phyloP scores from a whole-genome alignment of 768 basidiomycete species.

The Tylopilus rubrobrunneus region DNA sequence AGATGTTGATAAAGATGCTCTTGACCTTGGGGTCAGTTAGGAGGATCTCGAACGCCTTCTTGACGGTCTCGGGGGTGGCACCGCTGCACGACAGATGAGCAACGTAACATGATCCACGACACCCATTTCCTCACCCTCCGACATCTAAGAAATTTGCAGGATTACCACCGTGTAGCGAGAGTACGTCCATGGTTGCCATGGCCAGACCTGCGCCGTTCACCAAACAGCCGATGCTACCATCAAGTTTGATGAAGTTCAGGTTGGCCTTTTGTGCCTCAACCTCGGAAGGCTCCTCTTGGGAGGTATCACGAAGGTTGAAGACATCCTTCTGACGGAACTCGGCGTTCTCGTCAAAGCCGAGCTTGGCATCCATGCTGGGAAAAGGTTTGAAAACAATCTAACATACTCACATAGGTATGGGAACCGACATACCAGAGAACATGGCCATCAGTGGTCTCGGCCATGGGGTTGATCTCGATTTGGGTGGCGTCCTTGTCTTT shows the following conservation, averaged over 20 bases:
- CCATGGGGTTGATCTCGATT: conserved; percentile 99
- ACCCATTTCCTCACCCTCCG: conserved; percentile 62
- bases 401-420: not conserved
- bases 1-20: conserved; percentile 98
- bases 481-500: conserved; percentile 99
- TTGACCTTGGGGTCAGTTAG: conserved; percentile 89
- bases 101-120: not conserved
- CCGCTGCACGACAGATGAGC: conserved; percentile 49
- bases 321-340: conserved; percentile 95
- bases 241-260: conserved; percentile 98
- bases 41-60: conserved; percentile 98
- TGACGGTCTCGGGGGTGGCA: conserved; percentile 98
- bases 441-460: conserved; percentile 83
- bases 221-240: conserved; percentile 94
- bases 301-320: conserved; percentile 83
- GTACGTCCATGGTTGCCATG: conserved; percentile 99
- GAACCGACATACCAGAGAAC: conserved; percentile 77
- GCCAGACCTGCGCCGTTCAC: conserved; percentile 98
- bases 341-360: conserved; percentile 99
- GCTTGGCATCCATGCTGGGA: conserved; percentile 97
- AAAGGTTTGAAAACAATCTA: not conserved
- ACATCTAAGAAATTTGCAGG: conserved; percentile 99
- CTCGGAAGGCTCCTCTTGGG: conserved; percentile 96
- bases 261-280: conserved; percentile 96
- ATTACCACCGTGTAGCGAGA: conserved; percentile 91